Percentiles rank a stretch among this genome's conserved stretches.
phyloP scores from a whole-genome alignment of 2,329 filamentous ascomycete species.

The Calonectria multiphialidica region DNA sequence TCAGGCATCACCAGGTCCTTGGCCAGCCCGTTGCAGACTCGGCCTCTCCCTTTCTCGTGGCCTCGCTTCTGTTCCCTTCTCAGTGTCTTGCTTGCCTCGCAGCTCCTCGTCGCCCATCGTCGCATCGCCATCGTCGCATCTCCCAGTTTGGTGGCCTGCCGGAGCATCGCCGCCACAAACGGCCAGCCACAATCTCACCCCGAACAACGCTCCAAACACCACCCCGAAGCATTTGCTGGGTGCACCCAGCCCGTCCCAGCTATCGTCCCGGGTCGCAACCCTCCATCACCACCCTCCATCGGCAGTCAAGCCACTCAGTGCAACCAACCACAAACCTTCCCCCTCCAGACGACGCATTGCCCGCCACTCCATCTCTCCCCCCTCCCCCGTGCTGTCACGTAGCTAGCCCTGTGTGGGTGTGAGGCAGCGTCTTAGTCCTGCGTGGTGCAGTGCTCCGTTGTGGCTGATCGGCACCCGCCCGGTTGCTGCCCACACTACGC shows the following conservation, averaged over 20 bases:
- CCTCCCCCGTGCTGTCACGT: conserved; percentile 36
- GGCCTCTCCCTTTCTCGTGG: too few relatives aligned
- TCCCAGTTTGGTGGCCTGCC: too few relatives aligned
- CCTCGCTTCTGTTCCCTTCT: neutral
- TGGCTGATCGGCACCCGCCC: conserved; percentile 25
- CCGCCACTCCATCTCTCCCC: neutral
- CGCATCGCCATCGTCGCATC: too few relatives aligned
- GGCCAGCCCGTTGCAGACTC: neutral
- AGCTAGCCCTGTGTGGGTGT: conserved; percentile 20
- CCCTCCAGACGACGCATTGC: conserved; percentile 1
- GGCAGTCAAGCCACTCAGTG: neutral
- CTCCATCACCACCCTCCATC: neutral
- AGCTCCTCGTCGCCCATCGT: neutral
- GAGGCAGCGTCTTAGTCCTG: conserved; percentile 10
- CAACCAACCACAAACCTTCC: conserved; percentile 4
- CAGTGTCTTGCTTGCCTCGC: neutral
- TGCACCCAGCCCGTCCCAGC: neutral
- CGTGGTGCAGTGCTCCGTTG: neutral
- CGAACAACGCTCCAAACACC: neutral
- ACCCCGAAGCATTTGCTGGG: neutral
- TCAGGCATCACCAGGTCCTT: neutral
- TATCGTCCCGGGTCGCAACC: neutral
- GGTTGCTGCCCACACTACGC: conserved; percentile 20
- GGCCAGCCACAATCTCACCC: neutral
- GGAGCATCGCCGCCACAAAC: neutral